Conservation (phyloP, 495 filamentous ascomycete species). For the Neurospora sp. region DNA sequence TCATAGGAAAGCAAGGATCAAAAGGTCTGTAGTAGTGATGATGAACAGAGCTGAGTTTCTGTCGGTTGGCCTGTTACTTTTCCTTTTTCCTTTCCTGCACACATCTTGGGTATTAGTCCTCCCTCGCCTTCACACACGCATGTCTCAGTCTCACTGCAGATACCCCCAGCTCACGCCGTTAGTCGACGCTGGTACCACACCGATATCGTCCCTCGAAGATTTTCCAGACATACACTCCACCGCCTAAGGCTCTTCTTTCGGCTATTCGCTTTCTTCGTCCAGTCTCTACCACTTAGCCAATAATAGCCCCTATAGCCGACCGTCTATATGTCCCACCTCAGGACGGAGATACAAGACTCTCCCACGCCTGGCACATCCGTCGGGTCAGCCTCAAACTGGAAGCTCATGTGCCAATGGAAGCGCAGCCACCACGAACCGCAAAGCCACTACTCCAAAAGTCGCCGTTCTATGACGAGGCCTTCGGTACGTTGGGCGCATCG, state of each 20-base stretch:
- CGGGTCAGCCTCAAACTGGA: not conserved
- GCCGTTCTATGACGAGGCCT: conserved; percentile 1
- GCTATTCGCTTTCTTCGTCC: not conserved
- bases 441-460: not conserved
- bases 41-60: not conserved
- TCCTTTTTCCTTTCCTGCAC: not conserved
- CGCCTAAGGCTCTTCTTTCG: not conserved
- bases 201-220: not conserved
- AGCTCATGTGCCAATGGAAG: not conserved
- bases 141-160: not conserved
- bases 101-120: not conserved
- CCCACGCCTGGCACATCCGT: not conserved
- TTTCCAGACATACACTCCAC: not conserved
- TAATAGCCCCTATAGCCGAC: not conserved
- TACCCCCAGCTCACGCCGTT: not conserved
- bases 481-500: conserved; percentile 38
- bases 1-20: not conserved
- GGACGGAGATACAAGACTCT: not conserved
- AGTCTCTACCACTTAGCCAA: not conserved
- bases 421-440: not conserved
- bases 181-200: not conserved
- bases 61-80: not conserved
- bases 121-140: not conserved
- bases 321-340: not conserved
- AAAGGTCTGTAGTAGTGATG: not conserved